phyloP scores from a whole-genome alignment of 148 eudicot species.

The Spergularia marina region DNA sequence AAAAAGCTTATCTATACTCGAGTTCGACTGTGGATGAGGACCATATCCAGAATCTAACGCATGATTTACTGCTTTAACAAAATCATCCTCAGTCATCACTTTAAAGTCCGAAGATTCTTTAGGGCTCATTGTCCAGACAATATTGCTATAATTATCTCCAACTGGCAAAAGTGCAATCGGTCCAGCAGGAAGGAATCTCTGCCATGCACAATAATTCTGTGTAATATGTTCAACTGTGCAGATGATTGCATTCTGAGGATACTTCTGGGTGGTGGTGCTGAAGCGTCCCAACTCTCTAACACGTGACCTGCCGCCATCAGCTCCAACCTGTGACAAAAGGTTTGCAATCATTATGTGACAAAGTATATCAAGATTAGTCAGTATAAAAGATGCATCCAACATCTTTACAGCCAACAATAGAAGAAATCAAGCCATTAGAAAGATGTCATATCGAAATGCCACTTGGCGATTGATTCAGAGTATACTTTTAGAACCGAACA shows the following conservation, averaged over 20 bases:
- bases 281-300: constrained; percentile 84
- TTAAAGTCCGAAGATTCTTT: constrained; percentile 62
- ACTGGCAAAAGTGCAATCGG: constrained; percentile 94
- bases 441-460: neutral
- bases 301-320: constrained; percentile 95
- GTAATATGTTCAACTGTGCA: constrained; percentile 80
- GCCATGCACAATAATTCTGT: constrained; percentile 84
- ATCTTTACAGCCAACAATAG: neutral
- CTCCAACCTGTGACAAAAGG: constrained; percentile 65
- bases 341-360: constrained; percentile 5
- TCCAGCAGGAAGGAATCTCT: constrained; percentile 88
- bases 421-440: neutral
- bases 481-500: neutral
- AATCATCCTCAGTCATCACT: constrained; percentile 62
- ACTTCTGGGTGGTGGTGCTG: constrained; percentile 73
- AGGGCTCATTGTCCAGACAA: constrained; percentile 95
- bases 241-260: constrained; percentile 85
- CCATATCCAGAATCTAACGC: constrained; percentile 87
- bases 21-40: constrained; percentile 68
- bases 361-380: neutral
- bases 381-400: neutral
- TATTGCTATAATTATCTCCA: constrained; percentile 89
- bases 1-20: constrained; percentile 41
- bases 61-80: constrained; percentile 64
- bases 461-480: neutral